These are phyloP conservation scores for Tulasnella sp. DNA, from an alignment of 768 basidiomycete genomes.

Conservation along the genomic window DNA sequence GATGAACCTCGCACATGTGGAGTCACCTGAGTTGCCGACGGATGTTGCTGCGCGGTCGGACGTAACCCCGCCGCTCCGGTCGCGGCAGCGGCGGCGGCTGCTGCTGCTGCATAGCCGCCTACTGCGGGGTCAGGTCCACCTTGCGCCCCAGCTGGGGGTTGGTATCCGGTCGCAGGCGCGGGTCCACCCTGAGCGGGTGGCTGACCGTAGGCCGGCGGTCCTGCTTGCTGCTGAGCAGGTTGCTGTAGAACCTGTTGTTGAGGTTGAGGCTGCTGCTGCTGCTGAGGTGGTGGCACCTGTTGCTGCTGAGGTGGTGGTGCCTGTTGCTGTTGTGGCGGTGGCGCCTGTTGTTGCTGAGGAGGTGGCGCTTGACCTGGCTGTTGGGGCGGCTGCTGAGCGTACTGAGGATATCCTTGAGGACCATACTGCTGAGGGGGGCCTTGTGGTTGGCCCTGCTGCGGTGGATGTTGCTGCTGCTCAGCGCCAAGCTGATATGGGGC, in stretches of 20 bases:
- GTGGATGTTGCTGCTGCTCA: slow-evolving; percentile 17
- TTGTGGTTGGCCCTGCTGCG: slow-evolving; percentile 16
- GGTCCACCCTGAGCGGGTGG: neutral
- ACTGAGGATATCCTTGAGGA: slow-evolving; percentile 24
- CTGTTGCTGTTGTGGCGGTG: slow-evolving; percentile 18
- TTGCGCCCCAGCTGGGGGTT: slow-evolving; percentile 18
- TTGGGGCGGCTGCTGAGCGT: slow-evolving; percentile 32
- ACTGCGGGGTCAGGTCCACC: slow-evolving; percentile 24
- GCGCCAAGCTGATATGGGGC: slow-evolving; percentile 8
- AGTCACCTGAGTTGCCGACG: slow-evolving; percentile 25
- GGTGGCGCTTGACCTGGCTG: slow-evolving; percentile 32
- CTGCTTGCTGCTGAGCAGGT: slow-evolving; percentile 1
- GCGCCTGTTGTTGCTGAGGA: slow-evolving; percentile 22
- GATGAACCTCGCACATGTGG: slow-evolving; percentile 18
- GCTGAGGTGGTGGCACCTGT: slow-evolving; percentile 30
- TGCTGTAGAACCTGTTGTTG: slow-evolving; percentile 22
- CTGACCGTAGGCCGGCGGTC: neutral
- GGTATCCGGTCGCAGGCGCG: slow-evolving; percentile 15
- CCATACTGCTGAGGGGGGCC: slow-evolving; percentile 23
- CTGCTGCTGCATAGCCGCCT: slow-evolving; percentile 25
- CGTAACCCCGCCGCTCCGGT: slow-evolving; percentile 12
- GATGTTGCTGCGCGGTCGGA: slow-evolving; percentile 16
- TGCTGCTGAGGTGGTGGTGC: slow-evolving; percentile 22
- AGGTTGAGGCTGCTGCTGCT: slow-evolving; percentile 26
- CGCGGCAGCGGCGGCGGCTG: slow-evolving; percentile 9